Evolutionary conservation across 345 rosid species (phyloP), one percentile per base, ranked within the genome.

Genomic region (Syzygium grande): DNA sequence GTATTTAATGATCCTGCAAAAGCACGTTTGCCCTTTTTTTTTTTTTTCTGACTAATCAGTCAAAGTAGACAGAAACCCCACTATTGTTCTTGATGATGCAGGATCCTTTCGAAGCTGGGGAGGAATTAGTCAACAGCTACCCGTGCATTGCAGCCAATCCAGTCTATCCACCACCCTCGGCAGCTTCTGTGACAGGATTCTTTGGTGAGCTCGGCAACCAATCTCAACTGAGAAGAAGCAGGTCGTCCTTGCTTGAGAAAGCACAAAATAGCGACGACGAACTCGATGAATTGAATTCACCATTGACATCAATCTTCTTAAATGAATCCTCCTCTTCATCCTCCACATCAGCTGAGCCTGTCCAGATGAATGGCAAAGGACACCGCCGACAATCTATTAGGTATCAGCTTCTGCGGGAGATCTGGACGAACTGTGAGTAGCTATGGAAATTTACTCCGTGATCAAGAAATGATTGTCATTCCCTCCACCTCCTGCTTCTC

Each of bases 261-360:
- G 91, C 95, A 16, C 91, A 95, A 90, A 94, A 95, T 56, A 98
- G 98, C 19, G 98, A 95, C 52, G 99, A 95, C 9, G 98, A 96
- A 91, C 98, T 98, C 7, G 96, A 96, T 88, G 97, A 97, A 87
- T 88, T 97, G 90, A 93, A 91, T 84, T 94, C 94, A 80, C 98
- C 98, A 16, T 89, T 93, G 91, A 90, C 94, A 86, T 91, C 94
- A 54, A 91, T 95, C 86, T 91, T 92, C 90, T 83, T 86, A 34
- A 91, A 89, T 68, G 87, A 87, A 52, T 88, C 89, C 43, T 73
- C 34, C 38, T 84, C 93, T 51, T 90, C 93, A 2, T 87, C 94
- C 11, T 86, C 94, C 11, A 87, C 49, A 58, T 86, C 88, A 0
- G 61, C 77, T 38, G 93, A 89, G 56, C 88, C 90, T 85, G 84